phyloP scores from a whole-genome alignment of 805 yeast species.

The Metahyphopichia silvanorum region DNA sequence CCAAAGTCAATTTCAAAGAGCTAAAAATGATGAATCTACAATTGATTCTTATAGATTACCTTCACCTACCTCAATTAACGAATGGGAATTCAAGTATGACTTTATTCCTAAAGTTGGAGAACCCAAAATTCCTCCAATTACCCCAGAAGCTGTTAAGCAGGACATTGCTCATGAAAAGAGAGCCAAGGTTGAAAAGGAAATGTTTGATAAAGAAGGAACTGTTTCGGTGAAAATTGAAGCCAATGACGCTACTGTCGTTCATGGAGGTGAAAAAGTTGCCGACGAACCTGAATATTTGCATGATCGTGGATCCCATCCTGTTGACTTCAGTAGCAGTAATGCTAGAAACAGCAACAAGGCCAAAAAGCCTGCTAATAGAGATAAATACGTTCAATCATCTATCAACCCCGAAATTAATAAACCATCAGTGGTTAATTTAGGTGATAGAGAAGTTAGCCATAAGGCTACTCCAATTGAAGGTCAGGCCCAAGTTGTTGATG shows the following conservation, averaged over 20 bases:
- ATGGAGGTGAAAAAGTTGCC: constrained; percentile 39
- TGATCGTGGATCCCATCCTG: constrained; percentile 35
- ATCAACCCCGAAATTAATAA: constrained; percentile 39
- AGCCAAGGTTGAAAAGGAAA: constrained; percentile 34
- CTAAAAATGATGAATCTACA: constrained; percentile 56
- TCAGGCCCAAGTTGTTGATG: constrained; percentile 32
- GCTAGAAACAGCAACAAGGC: constrained; percentile 10
- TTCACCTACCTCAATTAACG: constrained; percentile 40
- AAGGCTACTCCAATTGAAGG: constrained; percentile 25
- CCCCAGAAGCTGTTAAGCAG: constrained; percentile 47
- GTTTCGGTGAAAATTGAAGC: constrained; percentile 43
- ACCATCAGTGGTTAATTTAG: constrained; percentile 31
- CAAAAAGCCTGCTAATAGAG: constrained; percentile 33
- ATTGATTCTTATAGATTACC: constrained; percentile 57
- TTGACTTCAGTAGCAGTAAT: constrained; percentile 20
- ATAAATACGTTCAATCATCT: constrained; percentile 39
- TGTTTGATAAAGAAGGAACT: constrained; percentile 29
- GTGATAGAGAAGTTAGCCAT: constrained; percentile 34
- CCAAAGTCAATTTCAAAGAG: constrained; percentile 12
- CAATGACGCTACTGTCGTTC: constrained; percentile 37
- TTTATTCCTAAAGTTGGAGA: constrained; percentile 38
- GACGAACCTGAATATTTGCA: constrained; percentile 38
- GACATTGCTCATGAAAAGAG: constrained; percentile 44
- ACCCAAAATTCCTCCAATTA: constrained; percentile 43
- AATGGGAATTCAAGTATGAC: constrained; percentile 50